A percentile compares a stretch with the other conserved stretches of the same genome.
Conservation (phyloP, 164 flowering plant species). For the Magnolia changhungtana region DNA sequence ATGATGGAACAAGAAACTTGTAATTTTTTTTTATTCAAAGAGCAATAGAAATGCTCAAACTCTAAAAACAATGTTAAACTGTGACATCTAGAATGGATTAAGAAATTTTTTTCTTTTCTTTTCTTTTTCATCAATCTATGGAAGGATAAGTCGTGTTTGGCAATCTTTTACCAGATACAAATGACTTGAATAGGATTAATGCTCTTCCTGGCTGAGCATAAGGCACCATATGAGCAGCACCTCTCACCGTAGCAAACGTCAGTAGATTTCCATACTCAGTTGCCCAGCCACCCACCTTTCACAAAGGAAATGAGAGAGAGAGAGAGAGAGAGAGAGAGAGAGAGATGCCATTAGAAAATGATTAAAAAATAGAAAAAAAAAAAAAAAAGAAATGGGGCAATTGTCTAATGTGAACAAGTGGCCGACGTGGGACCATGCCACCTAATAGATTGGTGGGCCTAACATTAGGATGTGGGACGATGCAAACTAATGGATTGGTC, state of each 20-base stretch:
- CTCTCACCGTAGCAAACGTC: conserved; percentile 94
- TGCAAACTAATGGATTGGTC: not conserved
- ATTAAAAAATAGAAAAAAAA: not conserved
- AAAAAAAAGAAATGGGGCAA: not conserved
- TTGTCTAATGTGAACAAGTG: too few species aligned
- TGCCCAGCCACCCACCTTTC: conserved; percentile 89
- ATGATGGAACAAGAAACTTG: not conserved
- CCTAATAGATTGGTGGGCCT: too few species aligned
- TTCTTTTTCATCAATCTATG: conserved; percentile 10
- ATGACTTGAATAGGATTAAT: conserved; percentile 67
- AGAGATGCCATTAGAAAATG: not conserved
- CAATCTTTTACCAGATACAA: conserved; percentile 64
- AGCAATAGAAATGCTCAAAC: not conserved
- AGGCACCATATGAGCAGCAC: conserved; percentile 98
- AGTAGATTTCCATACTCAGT: conserved; percentile 80
- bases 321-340: not conserved
- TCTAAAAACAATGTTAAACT: not conserved
- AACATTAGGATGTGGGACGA: not conserved
- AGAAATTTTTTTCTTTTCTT: not conserved
- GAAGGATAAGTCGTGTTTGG: conserved; percentile 60
- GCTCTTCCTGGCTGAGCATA: conserved; percentile 92
- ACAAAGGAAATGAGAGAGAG: not conserved
- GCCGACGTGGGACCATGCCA: too few species aligned
- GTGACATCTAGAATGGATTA: not conserved
- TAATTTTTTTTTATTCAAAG: not conserved